phyloP scores from a whole-genome alignment of 73 alveolate species.

The Tetrahymena elliotti region DNA sequence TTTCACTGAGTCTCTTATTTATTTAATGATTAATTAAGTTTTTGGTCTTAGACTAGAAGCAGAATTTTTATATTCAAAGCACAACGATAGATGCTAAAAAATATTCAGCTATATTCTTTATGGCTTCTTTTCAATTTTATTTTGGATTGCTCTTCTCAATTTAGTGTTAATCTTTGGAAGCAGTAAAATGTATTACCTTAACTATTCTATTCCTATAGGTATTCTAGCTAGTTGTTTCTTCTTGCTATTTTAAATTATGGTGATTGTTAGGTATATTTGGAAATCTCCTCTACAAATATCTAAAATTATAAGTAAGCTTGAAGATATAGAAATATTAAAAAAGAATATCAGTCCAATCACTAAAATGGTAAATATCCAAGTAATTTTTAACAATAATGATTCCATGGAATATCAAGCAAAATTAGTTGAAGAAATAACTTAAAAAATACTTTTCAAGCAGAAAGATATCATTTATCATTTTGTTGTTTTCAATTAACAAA shows the following conservation, averaged over 20 bases:
- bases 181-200: not conserved
- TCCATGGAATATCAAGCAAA: not conserved
- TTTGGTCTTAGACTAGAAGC: not conserved
- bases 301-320: not conserved
- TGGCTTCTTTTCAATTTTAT: not conserved
- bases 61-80: not conserved
- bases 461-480: not conserved
- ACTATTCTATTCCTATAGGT: not conserved
- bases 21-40: not conserved
- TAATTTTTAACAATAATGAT: not conserved
- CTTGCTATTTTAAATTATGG: not conserved
- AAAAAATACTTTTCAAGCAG: not conserved
- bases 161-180: not conserved
- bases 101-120: not conserved
- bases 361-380: not conserved
- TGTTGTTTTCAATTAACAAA: not conserved
- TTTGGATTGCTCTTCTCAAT: not conserved
- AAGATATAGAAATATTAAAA: not conserved
- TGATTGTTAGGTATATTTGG: not conserved
- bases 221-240: not conserved
- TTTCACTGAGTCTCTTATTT: not conserved
- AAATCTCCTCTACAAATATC: not conserved
- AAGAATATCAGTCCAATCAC: not conserved
- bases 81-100: not conserved
- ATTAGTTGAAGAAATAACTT: not conserved